A percentile compares a stretch with the other conserved stretches of the same genome.
Conservation (phyloP, 306 rosid genomes). For the Fragaria vesca region DNA sequence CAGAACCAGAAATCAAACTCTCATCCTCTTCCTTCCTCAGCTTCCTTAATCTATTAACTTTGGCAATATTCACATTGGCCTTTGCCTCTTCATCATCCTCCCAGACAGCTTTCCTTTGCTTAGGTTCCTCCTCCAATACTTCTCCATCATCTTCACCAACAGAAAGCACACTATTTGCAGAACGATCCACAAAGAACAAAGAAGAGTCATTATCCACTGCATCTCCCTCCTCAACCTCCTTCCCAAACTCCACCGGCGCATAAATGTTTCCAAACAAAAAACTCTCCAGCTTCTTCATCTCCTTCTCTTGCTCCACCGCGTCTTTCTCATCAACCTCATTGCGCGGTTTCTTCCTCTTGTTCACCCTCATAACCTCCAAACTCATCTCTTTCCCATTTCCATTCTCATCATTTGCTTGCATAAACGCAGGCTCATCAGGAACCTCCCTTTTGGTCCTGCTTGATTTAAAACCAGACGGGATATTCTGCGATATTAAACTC, state of each 20-base stretch:
- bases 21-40: slow-evolving; percentile 83
- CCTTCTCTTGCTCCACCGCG: slow-evolving; percentile 50
- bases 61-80: slow-evolving; percentile 54
- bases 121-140: slow-evolving; percentile 32
- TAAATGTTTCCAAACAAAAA: slow-evolving; percentile 71
- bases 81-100: slow-evolving; percentile 81
- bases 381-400: slow-evolving; percentile 23
- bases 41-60: slow-evolving; percentile 72
- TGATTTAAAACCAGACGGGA: slow-evolving; percentile 26
- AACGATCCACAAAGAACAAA: slow-evolving; percentile 64
- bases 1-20: slow-evolving; percentile 63
- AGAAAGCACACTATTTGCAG: slow-evolving; percentile 46
- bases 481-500: slow-evolving; percentile 81
- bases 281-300: slow-evolving; percentile 72
- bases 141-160: slow-evolving; percentile 44
- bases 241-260: slow-evolving; percentile 70
- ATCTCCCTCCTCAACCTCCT: slow-evolving; percentile 38
- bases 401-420: slow-evolving; percentile 21
- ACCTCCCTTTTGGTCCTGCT: slow-evolving; percentile 40
- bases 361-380: slow-evolving; percentile 31
- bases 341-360: slow-evolving; percentile 59
- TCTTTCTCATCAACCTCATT: slow-evolving; percentile 35
- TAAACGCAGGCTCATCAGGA: slow-evolving; percentile 26
- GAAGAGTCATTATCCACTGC: slow-evolving; percentile 32
- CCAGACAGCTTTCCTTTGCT: slow-evolving; percentile 74